A percentile compares a stretch with the other conserved stretches of the same genome.
Evolutionary conservation across 306 rosid genomes (phyloP).

Genomic region (Sicyos baderoa): DNA sequence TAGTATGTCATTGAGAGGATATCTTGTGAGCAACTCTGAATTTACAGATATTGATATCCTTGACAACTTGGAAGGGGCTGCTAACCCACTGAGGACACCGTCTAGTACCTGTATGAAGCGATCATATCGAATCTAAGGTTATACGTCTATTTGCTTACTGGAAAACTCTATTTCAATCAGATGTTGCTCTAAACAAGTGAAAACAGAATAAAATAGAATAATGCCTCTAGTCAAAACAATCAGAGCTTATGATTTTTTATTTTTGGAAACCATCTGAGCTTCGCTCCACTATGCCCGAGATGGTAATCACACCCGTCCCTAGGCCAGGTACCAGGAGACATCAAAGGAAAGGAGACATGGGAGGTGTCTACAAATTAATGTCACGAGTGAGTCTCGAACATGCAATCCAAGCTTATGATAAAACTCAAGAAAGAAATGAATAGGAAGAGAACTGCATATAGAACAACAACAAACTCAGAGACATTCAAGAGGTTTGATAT

Average conservation of each 20-base stretch:
- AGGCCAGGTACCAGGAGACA: too few species aligned
- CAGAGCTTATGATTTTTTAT: background rate
- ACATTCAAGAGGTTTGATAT: background rate
- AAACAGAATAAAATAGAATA: background rate
- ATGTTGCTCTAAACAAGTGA: background rate
- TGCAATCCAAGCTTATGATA: background rate
- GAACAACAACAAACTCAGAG: background rate
- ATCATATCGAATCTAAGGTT: background rate
- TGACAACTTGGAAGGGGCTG: conserved; percentile 45
- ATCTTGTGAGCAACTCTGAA: conserved; percentile 36
- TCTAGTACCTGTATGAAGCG: conserved; percentile 63
- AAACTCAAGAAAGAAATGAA: background rate
- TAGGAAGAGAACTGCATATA: background rate
- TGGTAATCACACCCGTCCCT: too few species aligned
- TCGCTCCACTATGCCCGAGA: too few species aligned
- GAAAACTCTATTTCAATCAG: background rate
- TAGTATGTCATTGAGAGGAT: conserved; percentile 77
- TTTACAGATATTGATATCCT: conserved; percentile 54
- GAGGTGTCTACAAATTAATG: too few species aligned
- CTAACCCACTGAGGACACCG: conserved; percentile 42
- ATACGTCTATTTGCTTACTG: background rate
- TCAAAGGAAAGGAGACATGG: too few species aligned
- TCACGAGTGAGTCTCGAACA: too few species aligned
- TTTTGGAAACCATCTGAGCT: too few species aligned
- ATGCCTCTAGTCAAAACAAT: background rate